Evolutionary conservation across 495 filamentous ascomycete species (phyloP).

Genomic region (Xylaria grammica): DNA sequence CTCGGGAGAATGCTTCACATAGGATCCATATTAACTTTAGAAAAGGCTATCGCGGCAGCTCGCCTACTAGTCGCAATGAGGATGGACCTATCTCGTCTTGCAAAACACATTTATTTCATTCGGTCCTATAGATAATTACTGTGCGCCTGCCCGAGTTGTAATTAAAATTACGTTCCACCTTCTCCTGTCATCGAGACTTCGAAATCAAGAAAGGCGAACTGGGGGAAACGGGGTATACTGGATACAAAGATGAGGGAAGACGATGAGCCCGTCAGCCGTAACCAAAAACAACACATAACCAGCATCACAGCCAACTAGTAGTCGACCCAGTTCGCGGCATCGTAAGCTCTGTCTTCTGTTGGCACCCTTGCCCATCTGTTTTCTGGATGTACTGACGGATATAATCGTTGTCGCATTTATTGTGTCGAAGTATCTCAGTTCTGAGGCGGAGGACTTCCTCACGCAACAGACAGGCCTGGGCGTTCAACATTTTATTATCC

Average conservation of each 20-base stretch:
- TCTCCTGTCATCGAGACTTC: too few species aligned
- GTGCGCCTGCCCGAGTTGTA: too few species aligned
- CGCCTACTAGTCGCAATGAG: too few species aligned
- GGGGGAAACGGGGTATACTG: background rate
- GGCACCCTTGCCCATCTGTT: background rate
- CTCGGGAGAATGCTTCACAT: too few species aligned
- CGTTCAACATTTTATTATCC: slow-evolving; percentile 11
- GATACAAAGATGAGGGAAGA: background rate
- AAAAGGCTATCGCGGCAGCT: too few species aligned
- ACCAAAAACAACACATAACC: too few species aligned
- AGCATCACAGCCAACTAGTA: background rate
- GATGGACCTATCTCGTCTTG: too few species aligned
- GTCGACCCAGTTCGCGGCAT: background rate
- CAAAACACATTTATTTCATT: too few species aligned
- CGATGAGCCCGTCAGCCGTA: background rate
- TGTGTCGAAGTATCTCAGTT: slow-evolving; percentile 13
- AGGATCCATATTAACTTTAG: too few species aligned
- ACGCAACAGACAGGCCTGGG: slow-evolving; percentile 12
- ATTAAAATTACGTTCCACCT: too few species aligned
- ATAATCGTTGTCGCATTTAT: slow-evolving; percentile 10
- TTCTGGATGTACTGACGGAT: slow-evolving; percentile 15
- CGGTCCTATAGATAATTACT: too few species aligned
- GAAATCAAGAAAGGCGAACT: background rate
- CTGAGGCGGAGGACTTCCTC: slow-evolving; percentile 13
- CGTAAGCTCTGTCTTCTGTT: background rate